Evolutionary conservation across 1,284 basidiomycete genomes (phyloP).

Genomic region (Marasmius oreades): DNA sequence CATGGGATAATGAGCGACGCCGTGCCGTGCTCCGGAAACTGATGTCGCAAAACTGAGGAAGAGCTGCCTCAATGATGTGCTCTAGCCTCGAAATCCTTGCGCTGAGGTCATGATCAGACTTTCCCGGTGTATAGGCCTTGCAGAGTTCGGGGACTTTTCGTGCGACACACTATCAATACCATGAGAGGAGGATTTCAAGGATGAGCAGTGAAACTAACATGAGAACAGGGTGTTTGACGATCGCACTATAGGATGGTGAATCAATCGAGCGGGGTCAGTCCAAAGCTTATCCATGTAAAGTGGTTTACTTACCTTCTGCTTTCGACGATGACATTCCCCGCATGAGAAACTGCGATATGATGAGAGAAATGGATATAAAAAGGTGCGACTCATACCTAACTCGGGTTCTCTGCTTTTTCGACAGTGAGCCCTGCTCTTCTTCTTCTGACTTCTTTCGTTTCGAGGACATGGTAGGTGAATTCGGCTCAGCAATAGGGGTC

Average conservation of each 20-base stretch:
- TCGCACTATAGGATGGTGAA: constrained; percentile 53
- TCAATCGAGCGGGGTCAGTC: constrained; percentile 19
- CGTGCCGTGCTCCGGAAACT: constrained; percentile 29
- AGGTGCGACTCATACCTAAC: constrained; percentile 46
- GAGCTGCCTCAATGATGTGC: constrained; percentile 71
- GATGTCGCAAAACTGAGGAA: constrained; percentile 63
- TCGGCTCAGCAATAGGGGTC: constrained; percentile 18
- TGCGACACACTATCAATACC: constrained; percentile 57
- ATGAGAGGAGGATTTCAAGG: constrained; percentile 12
- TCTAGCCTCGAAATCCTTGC: constrained; percentile 70
- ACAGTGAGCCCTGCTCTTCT: constrained; percentile 39
- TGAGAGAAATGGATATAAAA: neutral
- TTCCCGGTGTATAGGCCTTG: constrained; percentile 82
- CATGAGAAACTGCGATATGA: constrained; percentile 65
- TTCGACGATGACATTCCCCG: constrained; percentile 79
- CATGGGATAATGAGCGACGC: constrained; percentile 44
- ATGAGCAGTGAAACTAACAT: constrained; percentile 44
- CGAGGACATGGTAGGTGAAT: constrained; percentile 22
- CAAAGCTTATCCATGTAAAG: constrained; percentile 1
- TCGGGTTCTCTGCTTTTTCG: constrained; percentile 71
- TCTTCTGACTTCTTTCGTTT: constrained; percentile 68
- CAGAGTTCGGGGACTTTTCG: constrained; percentile 82
- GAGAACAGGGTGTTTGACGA: constrained; percentile 76
- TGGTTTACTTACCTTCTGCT: constrained; percentile 61
- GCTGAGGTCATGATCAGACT: constrained; percentile 75